Conservation (phyloP, 108 stramenopile genomes). For the Pseudonitzschia multiseries region DNA sequence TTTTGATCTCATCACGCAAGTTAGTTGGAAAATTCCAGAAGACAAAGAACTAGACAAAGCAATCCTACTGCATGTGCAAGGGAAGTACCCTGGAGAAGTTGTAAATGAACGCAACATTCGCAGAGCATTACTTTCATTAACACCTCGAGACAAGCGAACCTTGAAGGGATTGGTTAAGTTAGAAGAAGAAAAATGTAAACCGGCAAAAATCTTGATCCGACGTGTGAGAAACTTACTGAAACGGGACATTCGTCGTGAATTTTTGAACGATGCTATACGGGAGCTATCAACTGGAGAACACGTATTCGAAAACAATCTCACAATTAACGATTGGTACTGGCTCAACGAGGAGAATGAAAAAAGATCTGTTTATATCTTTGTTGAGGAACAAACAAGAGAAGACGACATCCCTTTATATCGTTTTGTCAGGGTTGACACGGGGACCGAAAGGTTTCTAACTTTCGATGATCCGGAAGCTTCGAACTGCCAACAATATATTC, state of each 20-base stretch:
- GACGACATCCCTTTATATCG: constrained; percentile 11
- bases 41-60: constrained; percentile 30
- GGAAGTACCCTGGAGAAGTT: constrained; percentile 23
- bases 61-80: constrained; percentile 28
- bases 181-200: constrained; percentile 15
- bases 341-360: constrained; percentile 26
- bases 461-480: constrained; percentile 6
- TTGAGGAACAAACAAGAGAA: constrained; percentile 12
- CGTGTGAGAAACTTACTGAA: constrained; percentile 33
- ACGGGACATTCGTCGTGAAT: constrained; percentile 36
- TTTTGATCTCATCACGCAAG: constrained; percentile 40
- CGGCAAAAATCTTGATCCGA: constrained; percentile 29
- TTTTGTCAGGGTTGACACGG: constrained; percentile 36
- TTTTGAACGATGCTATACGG: constrained; percentile 32
- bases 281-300: constrained; percentile 36
- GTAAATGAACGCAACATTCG: constrained; percentile 26
- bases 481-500: constrained; percentile 29
- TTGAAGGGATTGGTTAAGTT: constrained; percentile 29
- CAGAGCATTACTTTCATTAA: constrained; percentile 22
- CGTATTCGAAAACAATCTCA: neutral
- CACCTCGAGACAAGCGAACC: constrained; percentile 43
- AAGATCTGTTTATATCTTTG: constrained; percentile 31
- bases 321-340: constrained; percentile 41
- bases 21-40: constrained; percentile 35
- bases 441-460: constrained; percentile 4